phyloP scores from a whole-genome alignment of 176 grass and related monocot species.

The Triticum monococcum region DNA sequence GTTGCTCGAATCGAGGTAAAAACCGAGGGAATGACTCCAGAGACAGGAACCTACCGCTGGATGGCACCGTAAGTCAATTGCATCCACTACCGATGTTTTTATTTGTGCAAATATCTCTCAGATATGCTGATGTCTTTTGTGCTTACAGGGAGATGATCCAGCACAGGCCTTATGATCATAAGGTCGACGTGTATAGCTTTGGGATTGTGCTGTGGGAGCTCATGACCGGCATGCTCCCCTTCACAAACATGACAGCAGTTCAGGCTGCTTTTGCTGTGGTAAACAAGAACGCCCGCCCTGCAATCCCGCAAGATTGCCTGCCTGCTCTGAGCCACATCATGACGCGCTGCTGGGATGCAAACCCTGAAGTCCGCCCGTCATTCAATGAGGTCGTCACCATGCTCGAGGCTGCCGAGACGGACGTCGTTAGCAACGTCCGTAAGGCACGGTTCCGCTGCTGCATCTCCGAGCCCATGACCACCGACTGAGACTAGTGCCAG shows the following conservation, averaged over 20 bases:
- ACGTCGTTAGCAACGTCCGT: slow-evolving; percentile 56
- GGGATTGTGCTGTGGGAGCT: slow-evolving; percentile 84
- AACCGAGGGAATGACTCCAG: slow-evolving; percentile 78
- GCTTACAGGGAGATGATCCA: slow-evolving; percentile 77
- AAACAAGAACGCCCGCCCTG: slow-evolving; percentile 51
- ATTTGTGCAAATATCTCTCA: background rate
- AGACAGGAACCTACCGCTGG: slow-evolving; percentile 81
- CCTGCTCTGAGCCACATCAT: slow-evolving; percentile 61
- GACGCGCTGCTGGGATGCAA: slow-evolving; percentile 69
- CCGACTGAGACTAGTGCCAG: slow-evolving; percentile 42
- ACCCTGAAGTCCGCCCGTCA: slow-evolving; percentile 54
- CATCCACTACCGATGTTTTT: background rate
- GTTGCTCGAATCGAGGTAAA: slow-evolving; percentile 79
- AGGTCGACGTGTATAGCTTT: slow-evolving; percentile 82
- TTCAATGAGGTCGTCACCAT: slow-evolving; percentile 66
- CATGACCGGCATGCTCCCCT: slow-evolving; percentile 65
- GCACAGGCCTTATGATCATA: slow-evolving; percentile 78
- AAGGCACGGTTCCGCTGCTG: slow-evolving; percentile 81
- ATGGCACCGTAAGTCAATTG: slow-evolving; percentile 77
- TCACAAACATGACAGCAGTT: slow-evolving; percentile 82
- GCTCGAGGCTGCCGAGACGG: slow-evolving; percentile 60
- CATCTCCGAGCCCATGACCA: slow-evolving; percentile 65
- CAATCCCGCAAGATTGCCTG: slow-evolving; percentile 57
- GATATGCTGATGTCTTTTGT: background rate
- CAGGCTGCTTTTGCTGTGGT: slow-evolving; percentile 77